phyloP scores from a whole-genome alignment of 106 monocot species.

The Triglochin maritima region DNA sequence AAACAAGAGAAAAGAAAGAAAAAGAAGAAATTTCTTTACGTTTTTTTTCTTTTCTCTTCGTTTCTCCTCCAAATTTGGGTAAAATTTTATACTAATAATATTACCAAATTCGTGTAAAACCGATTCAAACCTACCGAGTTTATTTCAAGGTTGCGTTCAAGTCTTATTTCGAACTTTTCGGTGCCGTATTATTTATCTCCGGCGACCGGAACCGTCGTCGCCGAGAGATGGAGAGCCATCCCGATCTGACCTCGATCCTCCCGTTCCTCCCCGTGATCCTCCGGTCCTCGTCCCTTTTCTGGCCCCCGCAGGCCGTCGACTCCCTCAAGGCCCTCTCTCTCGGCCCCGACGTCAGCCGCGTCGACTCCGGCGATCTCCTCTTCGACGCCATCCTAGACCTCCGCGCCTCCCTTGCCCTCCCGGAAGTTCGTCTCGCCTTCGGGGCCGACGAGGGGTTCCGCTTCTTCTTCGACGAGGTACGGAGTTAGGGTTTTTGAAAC shows the following conservation, averaged over 20 bases:
- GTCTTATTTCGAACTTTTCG: no score
- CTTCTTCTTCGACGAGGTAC: slow-evolving; percentile 81
- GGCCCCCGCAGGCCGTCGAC: slow-evolving; percentile 46
- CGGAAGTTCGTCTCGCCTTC: slow-evolving; percentile 22
- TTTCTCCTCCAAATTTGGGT: no score
- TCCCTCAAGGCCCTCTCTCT: slow-evolving; percentile 47
- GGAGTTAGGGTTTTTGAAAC: background rate
- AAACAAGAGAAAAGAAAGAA: no score
- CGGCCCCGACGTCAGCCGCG: slow-evolving; percentile 65
- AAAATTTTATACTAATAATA: no score
- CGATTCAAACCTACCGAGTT: no score
- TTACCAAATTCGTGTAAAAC: no score
- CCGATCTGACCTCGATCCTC: slow-evolving; percentile 56
- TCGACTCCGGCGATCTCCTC: slow-evolving; percentile 60
- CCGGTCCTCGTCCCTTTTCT: slow-evolving; percentile 52
- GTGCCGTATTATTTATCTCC: no score
- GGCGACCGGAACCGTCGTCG: no score
- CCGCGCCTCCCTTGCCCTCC: slow-evolving; percentile 45
- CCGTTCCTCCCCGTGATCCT: slow-evolving; percentile 54
- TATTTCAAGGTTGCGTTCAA: no score
- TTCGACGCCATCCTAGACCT: slow-evolving; percentile 61
- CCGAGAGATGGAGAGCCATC: no score
- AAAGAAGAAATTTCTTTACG: no score
- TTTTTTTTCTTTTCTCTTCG: no score
- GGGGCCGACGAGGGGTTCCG: slow-evolving; percentile 49